Base-by-base conservation (phyloP, 208 protist genomes). In the Trypanosoma grayi region DNA sequence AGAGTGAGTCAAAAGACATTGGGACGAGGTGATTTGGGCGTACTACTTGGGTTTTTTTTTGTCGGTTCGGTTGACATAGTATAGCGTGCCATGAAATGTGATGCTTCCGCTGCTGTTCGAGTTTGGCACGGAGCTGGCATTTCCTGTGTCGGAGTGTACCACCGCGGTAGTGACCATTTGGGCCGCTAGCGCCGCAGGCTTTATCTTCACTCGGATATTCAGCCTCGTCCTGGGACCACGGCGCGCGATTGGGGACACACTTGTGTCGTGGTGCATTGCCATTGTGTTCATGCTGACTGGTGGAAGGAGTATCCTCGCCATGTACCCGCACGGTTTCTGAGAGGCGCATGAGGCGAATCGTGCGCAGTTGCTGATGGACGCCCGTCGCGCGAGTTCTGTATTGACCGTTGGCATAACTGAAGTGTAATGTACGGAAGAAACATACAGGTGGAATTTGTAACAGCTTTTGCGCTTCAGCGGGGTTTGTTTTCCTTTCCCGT, bases 21-120 rank as follows among this genome's bases (percentile, higher is more conserved):
- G 20, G 51, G 33, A n/a, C n/a, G n/a, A n/a, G n/a, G n/a, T n/a
- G n/a, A n/a, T n/a, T n/a, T n/a, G n/a, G n/a, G n/a, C n/a, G n/a
- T n/a, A n/a, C n/a, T n/a, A n/a, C n/a, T n/a, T n/a, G n/a, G n/a
- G 18, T 18, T 36, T 18, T 36, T 53, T 14, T 57, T 57, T 43
- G 44, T 57, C 34, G 51, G 51, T 8, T 57, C 33, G 51, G 51
- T 28, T 43, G 51, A 1, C 9, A 28, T 66, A 11, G 44, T 9
- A n/a, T 8, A 47, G 59, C 13, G 28, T 66, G 14, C 2, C 43
- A 24, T 47, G 57, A 24, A 66, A 34, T 47, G 47, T 46, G 2
- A 41, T 54, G 8, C 46, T 66, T 28, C 59, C 59, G 14, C 16
- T 66, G n/a, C 13, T 46, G 10, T 66, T 66, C 27, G 59, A 66